Percentiles rank a stretch among this genome's conserved stretches.
phyloP scores from a whole-genome alignment of 257 asterid species.

The Ilex asprella region DNA sequence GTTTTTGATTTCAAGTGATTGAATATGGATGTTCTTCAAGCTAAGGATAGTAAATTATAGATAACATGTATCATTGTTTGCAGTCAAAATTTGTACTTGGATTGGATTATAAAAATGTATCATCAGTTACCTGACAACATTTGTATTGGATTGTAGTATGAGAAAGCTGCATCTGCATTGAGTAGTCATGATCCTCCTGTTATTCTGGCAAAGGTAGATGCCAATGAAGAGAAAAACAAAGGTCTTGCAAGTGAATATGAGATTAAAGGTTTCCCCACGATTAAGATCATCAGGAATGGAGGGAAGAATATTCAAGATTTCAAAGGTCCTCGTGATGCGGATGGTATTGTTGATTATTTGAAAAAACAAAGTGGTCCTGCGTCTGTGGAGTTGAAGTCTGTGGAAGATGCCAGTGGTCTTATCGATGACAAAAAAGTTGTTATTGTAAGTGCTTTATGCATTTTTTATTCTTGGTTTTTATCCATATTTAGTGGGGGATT shows the following conservation, averaged over 20 bases:
- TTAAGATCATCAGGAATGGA: slow-evolving; percentile 72
- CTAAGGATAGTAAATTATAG: neutral
- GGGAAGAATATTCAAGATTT: slow-evolving; percentile 56
- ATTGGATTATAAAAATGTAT: neutral
- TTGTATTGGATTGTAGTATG: slow-evolving; percentile 45
- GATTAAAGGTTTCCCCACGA: slow-evolving; percentile 73
- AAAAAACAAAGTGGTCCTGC: slow-evolving; percentile 86
- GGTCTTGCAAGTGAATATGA: slow-evolving; percentile 49
- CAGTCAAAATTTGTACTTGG: neutral
- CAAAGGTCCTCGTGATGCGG: slow-evolving; percentile 85
- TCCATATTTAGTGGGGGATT: slow-evolving; percentile 2
- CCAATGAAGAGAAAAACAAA: slow-evolving; percentile 46
- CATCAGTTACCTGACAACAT: slow-evolving; percentile 2
- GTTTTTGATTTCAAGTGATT: neutral
- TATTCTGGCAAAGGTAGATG: slow-evolving; percentile 72
- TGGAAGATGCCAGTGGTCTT: slow-evolving; percentile 48
- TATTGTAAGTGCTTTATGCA: slow-evolving; percentile 41
- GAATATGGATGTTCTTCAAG: neutral
- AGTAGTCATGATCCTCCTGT: slow-evolving; percentile 68
- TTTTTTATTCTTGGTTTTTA: neutral
- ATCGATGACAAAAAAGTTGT: slow-evolving; percentile 53
- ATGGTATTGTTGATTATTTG: slow-evolving; percentile 60
- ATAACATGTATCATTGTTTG: too few relatives aligned
- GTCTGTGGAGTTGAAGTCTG: slow-evolving; percentile 57
- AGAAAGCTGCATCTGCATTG: slow-evolving; percentile 64